phyloP scores from a whole-genome alignment of 2,329 filamentous ascomycete genomes.

The Apiospora phragmitis region DNA sequence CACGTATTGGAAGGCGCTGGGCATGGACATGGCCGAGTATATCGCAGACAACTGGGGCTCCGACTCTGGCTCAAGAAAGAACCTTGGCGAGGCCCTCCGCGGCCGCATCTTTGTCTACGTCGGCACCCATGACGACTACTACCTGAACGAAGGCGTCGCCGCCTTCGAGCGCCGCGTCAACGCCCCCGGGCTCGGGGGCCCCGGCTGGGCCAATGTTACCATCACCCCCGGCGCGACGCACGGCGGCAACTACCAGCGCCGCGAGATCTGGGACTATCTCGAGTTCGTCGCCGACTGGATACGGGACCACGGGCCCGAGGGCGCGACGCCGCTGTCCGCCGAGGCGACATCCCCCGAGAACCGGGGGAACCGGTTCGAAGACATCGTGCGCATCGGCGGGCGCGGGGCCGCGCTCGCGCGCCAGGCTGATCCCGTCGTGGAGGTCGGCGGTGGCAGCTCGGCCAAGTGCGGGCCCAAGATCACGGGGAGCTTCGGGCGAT shows the following conservation, averaged over 20 bases:
- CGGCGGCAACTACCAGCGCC: conserved; percentile 23
- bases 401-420: neutral
- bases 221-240: conserved; percentile 18
- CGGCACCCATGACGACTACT: conserved; percentile 24
- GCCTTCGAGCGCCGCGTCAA: conserved; percentile 20
- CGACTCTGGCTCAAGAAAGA: neutral
- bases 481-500: conserved; percentile 19
- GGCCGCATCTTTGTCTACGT: conserved; percentile 22
- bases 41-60: conserved; percentile 19
- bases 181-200: conserved; percentile 13
- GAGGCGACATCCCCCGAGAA: neutral
- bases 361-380: neutral
- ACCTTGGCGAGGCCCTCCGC: conserved; percentile 20
- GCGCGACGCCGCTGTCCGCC: conserved; percentile 16
- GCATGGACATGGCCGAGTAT: conserved; percentile 20
- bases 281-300: conserved; percentile 20
- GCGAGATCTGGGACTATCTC: conserved; percentile 22
- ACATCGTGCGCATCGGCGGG: neutral
- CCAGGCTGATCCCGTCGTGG: neutral
- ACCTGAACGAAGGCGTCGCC: conserved; percentile 21
- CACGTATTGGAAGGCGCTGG: conserved; percentile 18
- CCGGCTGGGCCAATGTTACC: conserved; percentile 24
- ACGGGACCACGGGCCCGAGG: conserved; percentile 18
- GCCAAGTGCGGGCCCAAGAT: conserved; percentile 14
- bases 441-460: neutral